Evolutionary conservation across 805 yeast genomes (phyloP).

Genomic region (Blastobotrys chiropterorum): DNA sequence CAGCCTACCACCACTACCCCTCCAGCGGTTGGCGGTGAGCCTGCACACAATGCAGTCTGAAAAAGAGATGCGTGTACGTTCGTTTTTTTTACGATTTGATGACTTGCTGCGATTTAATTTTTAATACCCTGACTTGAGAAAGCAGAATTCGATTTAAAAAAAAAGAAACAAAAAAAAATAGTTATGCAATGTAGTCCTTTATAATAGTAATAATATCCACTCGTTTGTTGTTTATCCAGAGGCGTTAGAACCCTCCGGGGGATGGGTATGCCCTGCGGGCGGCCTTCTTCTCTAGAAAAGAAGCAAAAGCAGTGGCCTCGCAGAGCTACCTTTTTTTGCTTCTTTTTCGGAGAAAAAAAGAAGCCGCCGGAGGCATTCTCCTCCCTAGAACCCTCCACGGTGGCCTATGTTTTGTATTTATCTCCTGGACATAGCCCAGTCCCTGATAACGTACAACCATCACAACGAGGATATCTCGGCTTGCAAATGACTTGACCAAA

Average conservation of each 20-base stretch:
- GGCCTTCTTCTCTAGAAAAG: too few relatives aligned
- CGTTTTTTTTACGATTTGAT: background rate
- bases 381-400: too few relatives aligned
- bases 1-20: constrained; percentile 6
- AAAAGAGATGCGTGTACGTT: background rate
- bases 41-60: constrained; percentile 2
- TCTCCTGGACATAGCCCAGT: constrained; percentile 42
- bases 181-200: background rate
- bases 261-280: too few relatives aligned
- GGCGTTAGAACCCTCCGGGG: background rate
- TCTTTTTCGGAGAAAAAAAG: background rate
- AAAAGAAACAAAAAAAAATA: too few relatives aligned
- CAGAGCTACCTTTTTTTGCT: too few relatives aligned
- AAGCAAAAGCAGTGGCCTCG: too few relatives aligned
- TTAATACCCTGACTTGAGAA: background rate
- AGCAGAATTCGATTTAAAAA: background rate
- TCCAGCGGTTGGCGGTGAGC: background rate
- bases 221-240: background rate
- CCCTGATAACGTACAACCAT: constrained; percentile 52
- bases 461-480: constrained; percentile 63
- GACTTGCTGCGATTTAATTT: constrained; percentile 4
- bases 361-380: too few relatives aligned
- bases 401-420: background rate
- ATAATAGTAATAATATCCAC: background rate
- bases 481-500: constrained; percentile 87